These are phyloP conservation scores for Tubosaeta sp. DNA, from an alignment of 768 basidiomycete genomes.

Conservation along the genomic window DNA sequence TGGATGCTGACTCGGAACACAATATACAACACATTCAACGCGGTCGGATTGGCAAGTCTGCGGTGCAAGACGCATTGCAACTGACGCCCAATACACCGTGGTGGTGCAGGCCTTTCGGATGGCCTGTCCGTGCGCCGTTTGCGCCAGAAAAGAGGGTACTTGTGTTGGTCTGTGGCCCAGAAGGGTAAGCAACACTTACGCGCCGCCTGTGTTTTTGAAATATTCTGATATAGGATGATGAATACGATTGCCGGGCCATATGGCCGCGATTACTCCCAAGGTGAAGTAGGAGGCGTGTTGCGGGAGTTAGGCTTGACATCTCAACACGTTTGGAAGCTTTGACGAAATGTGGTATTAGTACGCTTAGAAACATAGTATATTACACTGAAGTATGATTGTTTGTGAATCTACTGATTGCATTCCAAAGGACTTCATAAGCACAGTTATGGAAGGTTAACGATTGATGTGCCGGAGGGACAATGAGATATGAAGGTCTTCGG, in stretches of 20 bases:
- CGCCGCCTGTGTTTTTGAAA: neutral
- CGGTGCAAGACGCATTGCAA: constrained; percentile 41
- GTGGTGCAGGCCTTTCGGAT: constrained; percentile 28
- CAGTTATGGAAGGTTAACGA: too few relatives aligned
- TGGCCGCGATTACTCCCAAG: constrained; percentile 74
- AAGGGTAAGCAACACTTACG: constrained; percentile 54
- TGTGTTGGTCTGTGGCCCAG: constrained; percentile 83
- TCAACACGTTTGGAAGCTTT: constrained; percentile 69
- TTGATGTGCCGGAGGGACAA: too few relatives aligned
- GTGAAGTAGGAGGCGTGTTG: constrained; percentile 61
- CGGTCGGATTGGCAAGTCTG: constrained; percentile 54
- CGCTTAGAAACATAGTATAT: neutral
- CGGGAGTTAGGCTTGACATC: constrained; percentile 58
- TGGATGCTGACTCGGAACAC: constrained; percentile 17
- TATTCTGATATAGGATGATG: constrained; percentile 56
- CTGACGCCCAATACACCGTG: constrained; percentile 24
- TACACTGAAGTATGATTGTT: neutral
- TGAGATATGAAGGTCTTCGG: too few relatives aligned
- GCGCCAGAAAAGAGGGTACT: constrained; percentile 41
- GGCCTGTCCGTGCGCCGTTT: constrained; percentile 1
- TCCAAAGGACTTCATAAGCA: neutral
- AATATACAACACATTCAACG: constrained; percentile 29
- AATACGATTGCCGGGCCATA: constrained; percentile 69
- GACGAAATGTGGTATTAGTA: neutral
- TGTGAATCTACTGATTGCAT: neutral